Percentiles rank a stretch among this genome's conserved stretches.
Evolutionary conservation across 2,329 filamentous ascomycete genomes (phyloP).

Genomic region (Pseudogymnoascus sp.): DNA sequence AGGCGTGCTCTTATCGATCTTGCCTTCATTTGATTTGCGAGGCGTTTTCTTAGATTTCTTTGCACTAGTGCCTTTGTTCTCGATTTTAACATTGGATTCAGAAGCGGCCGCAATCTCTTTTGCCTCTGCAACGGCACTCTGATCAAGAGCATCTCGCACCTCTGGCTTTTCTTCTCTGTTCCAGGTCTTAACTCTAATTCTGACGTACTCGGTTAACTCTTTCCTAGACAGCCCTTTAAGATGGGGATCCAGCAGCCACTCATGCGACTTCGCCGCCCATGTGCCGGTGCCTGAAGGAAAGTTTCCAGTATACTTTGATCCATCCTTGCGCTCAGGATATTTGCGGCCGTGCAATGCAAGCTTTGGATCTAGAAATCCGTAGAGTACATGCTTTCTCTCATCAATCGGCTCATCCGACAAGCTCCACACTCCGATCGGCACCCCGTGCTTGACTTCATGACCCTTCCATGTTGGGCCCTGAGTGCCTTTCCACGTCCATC

Average conservation of each 20-base stretch:
- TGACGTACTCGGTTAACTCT: slow-evolving; percentile 57
- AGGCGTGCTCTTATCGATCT: not conserved
- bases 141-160: slow-evolving; percentile 18
- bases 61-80: not conserved
- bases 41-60: not conserved
- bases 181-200: slow-evolving; percentile 35
- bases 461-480: slow-evolving; percentile 13
- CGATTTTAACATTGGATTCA: slow-evolving; percentile 11
- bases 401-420: slow-evolving; percentile 46
- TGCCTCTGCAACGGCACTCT: slow-evolving; percentile 22
- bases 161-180: slow-evolving; percentile 26
- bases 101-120: slow-evolving; percentile 20
- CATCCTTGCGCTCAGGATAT: slow-evolving; percentile 42
- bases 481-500: not conserved
- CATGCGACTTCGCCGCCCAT: slow-evolving; percentile 58
- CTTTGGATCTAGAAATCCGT: slow-evolving; percentile 55
- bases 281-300: slow-evolving; percentile 52
- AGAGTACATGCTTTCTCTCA: slow-evolving; percentile 49
- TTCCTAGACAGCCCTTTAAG: slow-evolving; percentile 49
- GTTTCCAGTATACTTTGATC: slow-evolving; percentile 38
- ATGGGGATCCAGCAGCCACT: slow-evolving; percentile 51
- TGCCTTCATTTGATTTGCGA: not conserved
- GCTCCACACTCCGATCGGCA: slow-evolving; percentile 52
- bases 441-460: slow-evolving; percentile 21
- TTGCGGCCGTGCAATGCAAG: slow-evolving; percentile 55